phyloP scores from a whole-genome alignment of 1,139 yeast genomes.

The Sugiyamaella japonica region DNA sequence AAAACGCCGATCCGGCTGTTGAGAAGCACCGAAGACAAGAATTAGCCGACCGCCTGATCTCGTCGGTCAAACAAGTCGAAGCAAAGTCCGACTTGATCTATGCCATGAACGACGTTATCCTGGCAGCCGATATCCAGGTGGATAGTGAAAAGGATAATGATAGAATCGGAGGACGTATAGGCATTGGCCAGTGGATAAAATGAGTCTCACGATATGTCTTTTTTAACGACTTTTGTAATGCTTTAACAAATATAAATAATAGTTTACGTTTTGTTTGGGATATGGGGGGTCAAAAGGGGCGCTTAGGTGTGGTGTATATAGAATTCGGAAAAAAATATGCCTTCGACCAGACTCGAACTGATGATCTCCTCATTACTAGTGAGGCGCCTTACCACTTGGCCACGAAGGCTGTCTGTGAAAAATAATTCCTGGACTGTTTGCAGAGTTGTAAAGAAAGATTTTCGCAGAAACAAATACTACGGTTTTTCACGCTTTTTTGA shows the following conservation, averaged over 20 bases:
- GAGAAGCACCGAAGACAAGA: conserved; percentile 32
- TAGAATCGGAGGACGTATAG: background rate
- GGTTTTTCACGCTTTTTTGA: too few relatives aligned
- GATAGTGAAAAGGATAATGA: conserved; percentile 4
- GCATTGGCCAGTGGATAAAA: conserved; percentile 6
- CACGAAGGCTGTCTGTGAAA: conserved; percentile 10
- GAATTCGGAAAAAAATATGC: too few relatives aligned
- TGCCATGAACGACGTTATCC: conserved; percentile 36
- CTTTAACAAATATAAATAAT: too few relatives aligned
- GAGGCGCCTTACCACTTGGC: too few relatives aligned
- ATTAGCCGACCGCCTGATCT: conserved; percentile 31
- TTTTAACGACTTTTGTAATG: background rate
- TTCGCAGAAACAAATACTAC: too few relatives aligned
- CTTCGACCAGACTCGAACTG: too few relatives aligned
- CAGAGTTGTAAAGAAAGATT: too few relatives aligned
- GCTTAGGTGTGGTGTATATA: too few relatives aligned
- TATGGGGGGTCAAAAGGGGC: too few relatives aligned
- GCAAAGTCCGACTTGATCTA: conserved; percentile 40
- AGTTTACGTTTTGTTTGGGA: too few relatives aligned
- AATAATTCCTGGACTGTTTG: too few relatives aligned
- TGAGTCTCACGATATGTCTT: background rate
- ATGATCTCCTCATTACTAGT: too few relatives aligned
- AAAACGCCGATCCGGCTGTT: conserved; percentile 33
- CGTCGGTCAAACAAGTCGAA: conserved; percentile 34
- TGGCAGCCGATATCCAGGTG: conserved; percentile 28